Conservation (phyloP, 2,329 filamentous ascomycete genomes). For the Cyphellophora attinorum region DNA sequence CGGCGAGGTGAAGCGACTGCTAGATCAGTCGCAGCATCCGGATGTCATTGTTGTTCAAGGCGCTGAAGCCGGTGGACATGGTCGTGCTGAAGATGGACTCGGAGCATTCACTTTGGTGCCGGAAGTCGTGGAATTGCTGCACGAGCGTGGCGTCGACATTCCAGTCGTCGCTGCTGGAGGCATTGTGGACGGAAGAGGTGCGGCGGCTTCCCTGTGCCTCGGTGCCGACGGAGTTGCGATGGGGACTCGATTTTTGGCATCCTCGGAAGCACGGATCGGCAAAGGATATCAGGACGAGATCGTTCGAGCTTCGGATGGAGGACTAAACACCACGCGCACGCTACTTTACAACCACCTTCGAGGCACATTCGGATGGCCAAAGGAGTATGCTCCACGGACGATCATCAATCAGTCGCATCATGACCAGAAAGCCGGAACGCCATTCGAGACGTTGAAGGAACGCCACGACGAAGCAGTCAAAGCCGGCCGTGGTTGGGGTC, state of each 20-base stretch:
- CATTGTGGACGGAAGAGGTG: slow-evolving; percentile 41
- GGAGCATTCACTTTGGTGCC: slow-evolving; percentile 40
- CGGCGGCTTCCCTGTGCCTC: slow-evolving; percentile 39
- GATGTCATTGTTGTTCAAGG: slow-evolving; percentile 45
- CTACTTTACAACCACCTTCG: slow-evolving; percentile 45
- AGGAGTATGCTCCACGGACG: slow-evolving; percentile 45
- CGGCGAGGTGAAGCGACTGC: slow-evolving; percentile 32
- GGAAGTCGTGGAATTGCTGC: slow-evolving; percentile 35
- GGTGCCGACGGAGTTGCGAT: slow-evolving; percentile 47
- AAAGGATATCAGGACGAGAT: slow-evolving; percentile 41
- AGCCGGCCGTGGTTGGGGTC: slow-evolving; percentile 40
- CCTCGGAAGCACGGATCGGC: slow-evolving; percentile 35
- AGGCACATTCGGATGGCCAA: slow-evolving; percentile 51
- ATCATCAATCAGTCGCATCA: slow-evolving; percentile 44
- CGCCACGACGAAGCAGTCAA: slow-evolving; percentile 32
- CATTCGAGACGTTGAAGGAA: slow-evolving; percentile 37
- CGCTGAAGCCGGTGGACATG: slow-evolving; percentile 45
- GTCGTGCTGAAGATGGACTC: slow-evolving; percentile 34
- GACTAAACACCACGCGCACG: slow-evolving; percentile 38
- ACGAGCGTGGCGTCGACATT: slow-evolving; percentile 21
- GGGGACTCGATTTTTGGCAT: slow-evolving; percentile 55
- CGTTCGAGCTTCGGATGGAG: slow-evolving; percentile 40
- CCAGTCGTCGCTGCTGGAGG: slow-evolving; percentile 44
- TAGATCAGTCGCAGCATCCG: slow-evolving; percentile 22
- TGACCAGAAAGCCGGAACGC: slow-evolving; percentile 10